Conservation (phyloP, 495 filamentous ascomycete species). For the Staphylotrichum tortipilum region DNA sequence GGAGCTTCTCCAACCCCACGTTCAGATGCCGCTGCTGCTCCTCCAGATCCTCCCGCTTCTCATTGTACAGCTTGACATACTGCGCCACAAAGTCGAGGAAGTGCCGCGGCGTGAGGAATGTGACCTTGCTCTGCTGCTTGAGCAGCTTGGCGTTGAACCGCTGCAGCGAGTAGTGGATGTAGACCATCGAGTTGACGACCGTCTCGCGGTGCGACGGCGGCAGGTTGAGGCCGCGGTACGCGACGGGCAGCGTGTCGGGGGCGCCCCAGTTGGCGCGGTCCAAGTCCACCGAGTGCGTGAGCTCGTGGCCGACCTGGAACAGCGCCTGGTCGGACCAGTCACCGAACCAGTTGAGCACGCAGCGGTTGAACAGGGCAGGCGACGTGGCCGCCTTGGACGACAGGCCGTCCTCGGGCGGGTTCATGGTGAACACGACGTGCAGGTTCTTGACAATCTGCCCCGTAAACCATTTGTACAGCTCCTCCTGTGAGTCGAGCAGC, state of each 20-base stretch:
- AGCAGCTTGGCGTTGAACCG: conserved; percentile 80
- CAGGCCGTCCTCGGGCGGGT: conserved; percentile 92
- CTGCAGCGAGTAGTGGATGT: conserved; percentile 90
- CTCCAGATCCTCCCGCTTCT: conserved; percentile 96
- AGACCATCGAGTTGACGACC: conserved; percentile 96
- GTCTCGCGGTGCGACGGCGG: conserved; percentile 84
- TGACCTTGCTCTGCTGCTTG: conserved; percentile 83
- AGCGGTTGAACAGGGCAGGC: conserved; percentile 96
- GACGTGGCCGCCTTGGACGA: conserved; percentile 94
- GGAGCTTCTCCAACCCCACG: conserved; percentile 93
- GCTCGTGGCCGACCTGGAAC: conserved; percentile 92
- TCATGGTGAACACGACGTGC: conserved; percentile 99
- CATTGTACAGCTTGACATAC: conserved; percentile 93
- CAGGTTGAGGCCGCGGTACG: conserved; percentile 73
- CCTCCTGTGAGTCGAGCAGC: conserved; percentile 91
- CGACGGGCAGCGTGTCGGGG: conserved; percentile 87
- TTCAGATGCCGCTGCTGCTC: conserved; percentile 98
- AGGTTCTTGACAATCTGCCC: conserved; percentile 98
- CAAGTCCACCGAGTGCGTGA: conserved; percentile 91
- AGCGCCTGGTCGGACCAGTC: conserved; percentile 99
- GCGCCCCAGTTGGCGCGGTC: conserved; percentile 75
- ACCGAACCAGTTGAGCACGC: conserved; percentile 98
- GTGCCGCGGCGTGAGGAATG: conserved; percentile 90
- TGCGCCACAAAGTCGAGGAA: conserved; percentile 98
- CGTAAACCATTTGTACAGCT: conserved; percentile 99